These are phyloP conservation scores for Solidago caesia DNA, from an alignment of 129 eudicot genomes.

Conservation along the genomic window DNA sequence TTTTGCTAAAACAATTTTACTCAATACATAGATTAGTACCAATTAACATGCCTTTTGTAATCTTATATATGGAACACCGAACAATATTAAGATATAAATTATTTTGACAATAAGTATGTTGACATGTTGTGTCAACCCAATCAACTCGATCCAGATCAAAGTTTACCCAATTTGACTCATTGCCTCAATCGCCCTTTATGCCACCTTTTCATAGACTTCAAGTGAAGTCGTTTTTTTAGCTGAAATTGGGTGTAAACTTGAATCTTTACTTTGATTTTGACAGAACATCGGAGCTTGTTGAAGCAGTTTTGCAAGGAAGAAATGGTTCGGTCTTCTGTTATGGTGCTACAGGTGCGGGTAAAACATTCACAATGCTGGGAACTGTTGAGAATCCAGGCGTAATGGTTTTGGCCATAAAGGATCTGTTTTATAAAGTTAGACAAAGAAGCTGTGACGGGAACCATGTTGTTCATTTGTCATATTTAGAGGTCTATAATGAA, in stretches of 20 bases:
- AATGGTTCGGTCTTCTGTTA: constrained; percentile 91
- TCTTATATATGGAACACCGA: too few relatives aligned
- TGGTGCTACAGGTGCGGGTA: constrained; percentile 95
- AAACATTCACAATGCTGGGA: constrained; percentile 86
- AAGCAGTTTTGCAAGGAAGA: constrained; percentile 79
- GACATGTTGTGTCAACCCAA: too few relatives aligned
- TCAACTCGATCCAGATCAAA: too few relatives aligned
- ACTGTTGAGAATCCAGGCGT: constrained; percentile 83
- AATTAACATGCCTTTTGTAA: too few relatives aligned
- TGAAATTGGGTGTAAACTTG: neutral
- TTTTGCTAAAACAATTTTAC: too few relatives aligned
- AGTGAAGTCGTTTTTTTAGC: neutral
- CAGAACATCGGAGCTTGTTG: constrained; percentile 88
- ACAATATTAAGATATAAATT: too few relatives aligned
- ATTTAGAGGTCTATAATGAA: constrained; percentile 91
- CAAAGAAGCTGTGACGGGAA: constrained; percentile 77
- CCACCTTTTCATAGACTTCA: too few relatives aligned
- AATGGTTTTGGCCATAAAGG: constrained; percentile 91
- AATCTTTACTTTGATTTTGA: constrained; percentile 7
- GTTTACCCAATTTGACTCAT: neutral
- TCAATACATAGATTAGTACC: too few relatives aligned
- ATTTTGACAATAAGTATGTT: too few relatives aligned
- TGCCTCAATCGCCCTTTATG: neutral
- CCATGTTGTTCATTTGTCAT: constrained; percentile 74
- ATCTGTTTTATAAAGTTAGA: constrained; percentile 67